A percentile compares a stretch with the other conserved stretches of the same genome.
Conservation (phyloP, 495 filamentous ascomycete species). For the Lindgomyces ingoldianus region DNA sequence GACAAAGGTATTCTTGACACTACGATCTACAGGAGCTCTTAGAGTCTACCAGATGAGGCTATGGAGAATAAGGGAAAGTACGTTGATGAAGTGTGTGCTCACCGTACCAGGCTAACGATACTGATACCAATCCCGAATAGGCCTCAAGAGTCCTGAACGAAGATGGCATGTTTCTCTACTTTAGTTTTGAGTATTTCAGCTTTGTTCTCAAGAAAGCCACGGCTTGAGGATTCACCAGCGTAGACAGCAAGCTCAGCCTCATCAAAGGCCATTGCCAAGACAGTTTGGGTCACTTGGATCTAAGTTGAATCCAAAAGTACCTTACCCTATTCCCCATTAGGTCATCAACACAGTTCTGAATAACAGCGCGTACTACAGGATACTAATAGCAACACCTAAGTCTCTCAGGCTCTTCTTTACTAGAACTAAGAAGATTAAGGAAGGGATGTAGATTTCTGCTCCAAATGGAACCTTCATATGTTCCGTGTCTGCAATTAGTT, state of each 20-base stretch:
- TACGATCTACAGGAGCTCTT: conserved; percentile 60
- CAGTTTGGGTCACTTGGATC: background rate
- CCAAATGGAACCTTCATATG: no score
- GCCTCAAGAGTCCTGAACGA: conserved; percentile 56
- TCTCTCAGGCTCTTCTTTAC: no score
- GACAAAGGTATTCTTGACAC: conserved; percentile 65
- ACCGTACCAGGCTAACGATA: conserved; percentile 1
- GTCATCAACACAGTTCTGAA: no score
- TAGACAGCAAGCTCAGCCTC: background rate
- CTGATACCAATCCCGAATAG: conserved; percentile 38
- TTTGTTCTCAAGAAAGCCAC: conserved; percentile 49
- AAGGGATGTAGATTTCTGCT: no score
- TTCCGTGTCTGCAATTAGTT: no score
- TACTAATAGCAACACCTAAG: no score
- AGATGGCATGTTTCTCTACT: conserved; percentile 56
- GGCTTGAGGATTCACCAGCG: background rate
- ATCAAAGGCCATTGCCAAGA: background rate
- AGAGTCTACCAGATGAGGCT: conserved; percentile 58
- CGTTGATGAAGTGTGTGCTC: conserved; percentile 52
- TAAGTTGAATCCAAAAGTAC: no score
- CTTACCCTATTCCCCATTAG: no score
- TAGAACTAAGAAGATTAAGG: no score
- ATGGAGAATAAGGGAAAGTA: conserved; percentile 54
- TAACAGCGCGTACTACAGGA: no score
- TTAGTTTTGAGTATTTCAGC: conserved; percentile 56